Conservation (phyloP, 2,329 filamentous ascomycete species). For the Rhexocercosporidium sp. region DNA sequence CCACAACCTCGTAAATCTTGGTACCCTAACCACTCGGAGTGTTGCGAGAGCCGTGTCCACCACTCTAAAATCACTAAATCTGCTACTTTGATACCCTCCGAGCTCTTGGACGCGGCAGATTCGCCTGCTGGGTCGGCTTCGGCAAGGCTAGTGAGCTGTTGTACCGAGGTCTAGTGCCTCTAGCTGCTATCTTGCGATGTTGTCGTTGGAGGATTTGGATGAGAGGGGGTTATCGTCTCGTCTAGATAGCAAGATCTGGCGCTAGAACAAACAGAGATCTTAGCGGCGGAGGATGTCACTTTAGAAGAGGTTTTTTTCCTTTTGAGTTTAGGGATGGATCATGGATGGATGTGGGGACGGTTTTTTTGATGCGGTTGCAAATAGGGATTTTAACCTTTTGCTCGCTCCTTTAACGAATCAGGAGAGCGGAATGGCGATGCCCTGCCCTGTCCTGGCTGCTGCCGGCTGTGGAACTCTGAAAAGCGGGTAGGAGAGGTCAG, state of each 20-base stretch:
- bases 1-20: neutral
- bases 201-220: neutral
- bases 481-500: neutral
- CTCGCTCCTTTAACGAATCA: constrained; percentile 10
- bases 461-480: constrained; percentile 1
- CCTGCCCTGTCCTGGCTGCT: neutral
- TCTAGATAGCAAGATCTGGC: constrained; percentile 9
- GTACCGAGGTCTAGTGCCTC: neutral
- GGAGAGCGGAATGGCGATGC: neutral
- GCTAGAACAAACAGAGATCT: neutral
- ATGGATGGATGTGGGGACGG: neutral
- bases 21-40: neutral
- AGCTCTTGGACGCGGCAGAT: constrained; percentile 6
- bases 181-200: neutral
- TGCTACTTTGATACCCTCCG: neutral
- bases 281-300: neutral
- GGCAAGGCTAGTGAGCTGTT: neutral
- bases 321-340: neutral
- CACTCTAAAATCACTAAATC: too few relatives aligned
- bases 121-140: neutral
- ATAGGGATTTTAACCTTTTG: neutral
- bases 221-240: neutral
- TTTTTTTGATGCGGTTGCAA: neutral
- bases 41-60: neutral
- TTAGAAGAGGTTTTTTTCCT: neutral